Evolutionary conservation across 495 filamentous ascomycete species (phyloP).

Genomic region (Penicillium coffeae): DNA sequence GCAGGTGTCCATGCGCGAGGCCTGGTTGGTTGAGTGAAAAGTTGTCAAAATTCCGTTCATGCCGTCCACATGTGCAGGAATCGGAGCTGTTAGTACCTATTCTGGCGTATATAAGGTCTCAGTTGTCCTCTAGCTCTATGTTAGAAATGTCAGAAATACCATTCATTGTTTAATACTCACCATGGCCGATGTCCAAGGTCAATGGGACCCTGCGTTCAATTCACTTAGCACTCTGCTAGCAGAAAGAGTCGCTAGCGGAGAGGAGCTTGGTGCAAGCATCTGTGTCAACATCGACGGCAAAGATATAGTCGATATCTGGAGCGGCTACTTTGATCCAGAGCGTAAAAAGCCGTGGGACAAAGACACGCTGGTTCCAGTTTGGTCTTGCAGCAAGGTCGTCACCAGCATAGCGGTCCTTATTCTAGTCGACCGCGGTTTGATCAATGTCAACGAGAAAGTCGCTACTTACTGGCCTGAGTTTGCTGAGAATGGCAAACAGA

Average conservation of each 20-base stretch:
- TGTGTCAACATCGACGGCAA: conserved; percentile 38
- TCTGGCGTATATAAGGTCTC: too few relatives aligned
- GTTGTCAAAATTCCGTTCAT: too few relatives aligned
- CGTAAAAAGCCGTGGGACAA: conserved; percentile 31
- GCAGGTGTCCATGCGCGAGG: too few relatives aligned
- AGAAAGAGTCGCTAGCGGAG: conserved; percentile 20
- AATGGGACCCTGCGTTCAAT: conserved; percentile 34
- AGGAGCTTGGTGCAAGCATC: conserved; percentile 41
- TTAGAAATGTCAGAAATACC: too few relatives aligned
- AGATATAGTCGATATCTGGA: conserved; percentile 46
- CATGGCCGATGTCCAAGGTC: conserved; percentile 33
- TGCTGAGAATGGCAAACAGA: conserved; percentile 34
- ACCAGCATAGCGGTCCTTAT: conserved; percentile 31
- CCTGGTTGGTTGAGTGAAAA: too few relatives aligned
- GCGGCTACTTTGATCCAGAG: conserved; percentile 30
- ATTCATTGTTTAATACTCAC: too few relatives aligned
- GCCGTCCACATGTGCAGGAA: too few relatives aligned
- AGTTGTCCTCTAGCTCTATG: too few relatives aligned
- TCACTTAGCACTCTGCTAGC: conserved; percentile 29
- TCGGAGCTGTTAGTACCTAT: too few relatives aligned
- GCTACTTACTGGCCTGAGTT: conserved; percentile 47
- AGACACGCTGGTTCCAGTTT: conserved; percentile 36
- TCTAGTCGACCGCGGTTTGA: conserved; percentile 35
- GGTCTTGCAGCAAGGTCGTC: conserved; percentile 39
- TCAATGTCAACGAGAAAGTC: conserved; percentile 34